Conservation (phyloP, 1,284 basidiomycete species). For the Schizophyllum amplum region DNA sequence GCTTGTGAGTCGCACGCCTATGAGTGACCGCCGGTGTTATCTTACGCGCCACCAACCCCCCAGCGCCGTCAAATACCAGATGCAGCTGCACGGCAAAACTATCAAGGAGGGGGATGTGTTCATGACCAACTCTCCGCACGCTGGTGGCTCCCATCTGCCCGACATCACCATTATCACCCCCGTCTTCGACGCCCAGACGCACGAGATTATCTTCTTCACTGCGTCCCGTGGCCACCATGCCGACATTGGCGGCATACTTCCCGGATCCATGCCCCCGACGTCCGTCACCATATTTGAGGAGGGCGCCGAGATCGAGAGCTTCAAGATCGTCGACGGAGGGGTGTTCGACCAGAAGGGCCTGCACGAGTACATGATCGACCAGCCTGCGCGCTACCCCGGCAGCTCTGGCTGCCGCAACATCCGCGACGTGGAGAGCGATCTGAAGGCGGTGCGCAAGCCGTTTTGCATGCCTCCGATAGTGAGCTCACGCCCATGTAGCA, state of each 20-base stretch:
- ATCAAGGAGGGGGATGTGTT: conserved; percentile 84
- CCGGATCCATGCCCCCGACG: conserved; percentile 92
- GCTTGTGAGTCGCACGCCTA: conserved; percentile 55
- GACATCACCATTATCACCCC: conserved; percentile 90
- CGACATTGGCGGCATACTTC: conserved; percentile 59
- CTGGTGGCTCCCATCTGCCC: conserved; percentile 80
- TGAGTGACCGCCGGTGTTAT: neutral
- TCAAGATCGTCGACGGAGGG: conserved; percentile 87
- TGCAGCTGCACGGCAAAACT: conserved; percentile 59
- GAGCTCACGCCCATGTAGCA: conserved; percentile 40
- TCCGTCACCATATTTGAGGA: conserved; percentile 89
- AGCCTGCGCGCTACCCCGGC: conserved; percentile 78
- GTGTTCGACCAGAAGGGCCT: conserved; percentile 75
- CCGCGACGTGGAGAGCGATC: conserved; percentile 84
- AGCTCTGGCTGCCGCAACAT: conserved; percentile 81
- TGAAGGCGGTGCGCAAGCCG: conserved; percentile 66
- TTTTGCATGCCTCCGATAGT: conserved; percentile 3
- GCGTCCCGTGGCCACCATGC: conserved; percentile 88
- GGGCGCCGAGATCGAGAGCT: conserved; percentile 86
- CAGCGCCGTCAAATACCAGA: conserved; percentile 87
- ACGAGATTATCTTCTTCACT: conserved; percentile 86
- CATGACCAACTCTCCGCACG: conserved; percentile 85
- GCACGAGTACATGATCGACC: conserved; percentile 76
- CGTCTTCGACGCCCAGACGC: conserved; percentile 59
- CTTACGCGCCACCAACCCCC: conserved; percentile 9